A percentile compares a stretch with the other conserved stretches of the same genome.
Evolutionary conservation across 495 filamentous ascomycete species (phyloP).

Genomic region (Aeminium ludgeri): DNA sequence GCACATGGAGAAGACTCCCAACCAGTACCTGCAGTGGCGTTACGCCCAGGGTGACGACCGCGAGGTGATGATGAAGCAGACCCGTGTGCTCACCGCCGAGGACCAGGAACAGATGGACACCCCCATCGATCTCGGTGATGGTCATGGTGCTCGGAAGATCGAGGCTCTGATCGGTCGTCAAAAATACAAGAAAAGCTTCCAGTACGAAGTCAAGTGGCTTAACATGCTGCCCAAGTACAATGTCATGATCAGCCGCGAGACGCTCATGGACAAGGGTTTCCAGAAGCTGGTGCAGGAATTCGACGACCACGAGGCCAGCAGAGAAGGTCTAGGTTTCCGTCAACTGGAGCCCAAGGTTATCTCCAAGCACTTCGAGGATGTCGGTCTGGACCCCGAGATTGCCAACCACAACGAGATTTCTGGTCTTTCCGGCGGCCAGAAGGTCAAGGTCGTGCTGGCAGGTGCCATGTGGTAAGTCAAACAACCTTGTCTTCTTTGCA

Average conservation of each 20-base stretch:
- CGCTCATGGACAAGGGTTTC: constrained; percentile 68
- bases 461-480: constrained; percentile 36
- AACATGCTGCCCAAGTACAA: constrained; percentile 81
- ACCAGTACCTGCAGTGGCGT: constrained; percentile 97
- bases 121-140: constrained; percentile 65
- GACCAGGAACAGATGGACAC: constrained; percentile 86
- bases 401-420: constrained; percentile 98
- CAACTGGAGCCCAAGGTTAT: constrained; percentile 83
- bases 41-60: constrained; percentile 94
- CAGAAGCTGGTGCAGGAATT: constrained; percentile 92
- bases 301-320: constrained; percentile 92
- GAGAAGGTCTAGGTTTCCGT: constrained; percentile 92
- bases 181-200: constrained; percentile 98
- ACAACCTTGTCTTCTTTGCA: not conserved
- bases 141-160: constrained; percentile 58
- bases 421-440: constrained; percentile 93
- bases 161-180: constrained; percentile 88
- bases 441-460: constrained; percentile 98
- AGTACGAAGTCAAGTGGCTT: constrained; percentile 96
- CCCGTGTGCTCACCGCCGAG: constrained; percentile 67
- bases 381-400: constrained; percentile 91
- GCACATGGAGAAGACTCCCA: constrained; percentile 98
- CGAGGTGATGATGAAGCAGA: constrained; percentile 95
- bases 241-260: constrained; percentile 83
- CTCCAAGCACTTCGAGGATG: constrained; percentile 92